Base-by-base conservation (phyloP, 768 basidiomycete species). In the Strobilomyces confusus region DNA sequence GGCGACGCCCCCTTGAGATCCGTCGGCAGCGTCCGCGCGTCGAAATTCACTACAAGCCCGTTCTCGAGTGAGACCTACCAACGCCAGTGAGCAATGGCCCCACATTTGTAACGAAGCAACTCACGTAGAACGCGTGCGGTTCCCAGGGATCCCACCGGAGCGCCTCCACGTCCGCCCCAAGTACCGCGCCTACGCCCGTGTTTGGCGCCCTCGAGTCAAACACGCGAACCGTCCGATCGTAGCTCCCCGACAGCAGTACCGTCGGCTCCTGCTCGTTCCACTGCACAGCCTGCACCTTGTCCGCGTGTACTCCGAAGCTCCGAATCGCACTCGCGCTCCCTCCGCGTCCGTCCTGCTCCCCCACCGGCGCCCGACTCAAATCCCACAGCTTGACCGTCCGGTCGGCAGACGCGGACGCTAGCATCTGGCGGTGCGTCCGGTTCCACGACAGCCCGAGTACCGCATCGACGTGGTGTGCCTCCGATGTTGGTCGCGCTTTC, bases 351-450 rank as follows among this genome's bases (percentile, higher is more conserved):
- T 82, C 75, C 12, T 72, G 77, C 37, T 74, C 78, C 58, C 70
- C 72, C 13, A 75, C 76, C 5, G 83, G 81, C 48, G 83, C 79
- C 14, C 91, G 79, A 36, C 79, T 86, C 49, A 99, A 77, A 74
- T 99, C 97, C 97, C 95, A 99, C 25, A 99, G 73, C 71, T 99
- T 99, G 57, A 99, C 92, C 0, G 95, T 98, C 49, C 84, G 80
- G 73, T 99, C 97, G 2, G 97, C 95, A 49, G 89, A 92, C 4
- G 91, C 90, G 44, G 89, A 92, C 0, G 95, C 91, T 7, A 99
- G 78, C 44, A 98, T 75, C 62, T 95, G 92, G n/a, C 93, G 79
- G 63, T 95, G 92, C 3, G 78, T 74, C 51, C 78, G 85, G 65
- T 98, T 98, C 95, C 97, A 98, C 49, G 89, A 89, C 40, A 98